Conservation (phyloP, 2,329 filamentous ascomycete species). For the Onygena corvina region DNA sequence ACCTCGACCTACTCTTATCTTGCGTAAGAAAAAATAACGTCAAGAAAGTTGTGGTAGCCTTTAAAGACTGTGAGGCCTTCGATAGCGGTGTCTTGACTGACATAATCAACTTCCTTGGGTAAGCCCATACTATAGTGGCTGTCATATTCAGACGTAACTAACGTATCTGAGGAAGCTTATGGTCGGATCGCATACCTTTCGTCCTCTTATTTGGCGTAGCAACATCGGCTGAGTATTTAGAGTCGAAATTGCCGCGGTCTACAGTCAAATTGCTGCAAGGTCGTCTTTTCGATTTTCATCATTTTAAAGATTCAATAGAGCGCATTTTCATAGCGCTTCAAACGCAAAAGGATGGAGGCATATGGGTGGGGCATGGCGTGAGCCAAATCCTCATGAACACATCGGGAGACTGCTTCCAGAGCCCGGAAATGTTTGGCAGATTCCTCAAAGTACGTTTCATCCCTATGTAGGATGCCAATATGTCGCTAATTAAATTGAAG, state of each 20-base stretch:
- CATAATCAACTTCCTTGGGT: constrained; percentile 38
- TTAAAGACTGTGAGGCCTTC: constrained; percentile 39
- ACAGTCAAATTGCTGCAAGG: constrained; percentile 43
- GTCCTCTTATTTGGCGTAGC: constrained; percentile 49
- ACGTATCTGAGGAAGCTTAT: constrained; percentile 38
- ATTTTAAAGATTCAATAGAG: constrained; percentile 37
- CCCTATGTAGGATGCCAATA: not conserved
- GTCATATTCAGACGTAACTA: constrained; percentile 14
- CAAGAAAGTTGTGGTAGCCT: constrained; percentile 32
- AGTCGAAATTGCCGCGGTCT: constrained; percentile 44
- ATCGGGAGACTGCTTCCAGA: constrained; percentile 50
- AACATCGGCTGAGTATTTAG: constrained; percentile 51
- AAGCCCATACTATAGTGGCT: constrained; percentile 11
- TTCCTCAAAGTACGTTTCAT: constrained; percentile 36
- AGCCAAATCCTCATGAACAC: constrained; percentile 42
- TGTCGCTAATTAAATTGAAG: constrained; percentile 27
- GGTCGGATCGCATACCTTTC: constrained; percentile 50
- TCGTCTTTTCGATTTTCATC: constrained; percentile 42
- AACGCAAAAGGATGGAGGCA: constrained; percentile 22
- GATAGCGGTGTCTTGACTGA: constrained; percentile 35
- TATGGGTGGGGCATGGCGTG: constrained; percentile 45
- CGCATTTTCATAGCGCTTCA: constrained; percentile 33
- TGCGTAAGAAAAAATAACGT: constrained; percentile 29
- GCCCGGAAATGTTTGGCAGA: constrained; percentile 43
- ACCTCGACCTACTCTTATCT: constrained; percentile 35